These are phyloP conservation scores for Mycosphaerella sp. DNA, from an alignment of 2,329 filamentous ascomycete species.

Conservation along the genomic window DNA sequence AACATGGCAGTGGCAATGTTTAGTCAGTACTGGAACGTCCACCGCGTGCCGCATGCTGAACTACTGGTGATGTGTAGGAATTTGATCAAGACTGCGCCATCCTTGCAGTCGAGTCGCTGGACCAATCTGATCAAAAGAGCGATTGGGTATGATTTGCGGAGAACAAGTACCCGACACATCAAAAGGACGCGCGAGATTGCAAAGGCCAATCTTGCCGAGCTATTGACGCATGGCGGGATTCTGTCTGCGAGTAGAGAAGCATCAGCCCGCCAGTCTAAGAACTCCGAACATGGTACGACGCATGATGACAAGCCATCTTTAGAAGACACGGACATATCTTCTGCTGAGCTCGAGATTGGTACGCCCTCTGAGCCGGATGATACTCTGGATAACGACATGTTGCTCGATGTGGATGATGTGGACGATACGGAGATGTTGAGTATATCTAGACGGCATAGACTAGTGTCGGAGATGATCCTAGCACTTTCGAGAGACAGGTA, in stretches of 20 bases:
- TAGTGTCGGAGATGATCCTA: conserved; percentile 25
- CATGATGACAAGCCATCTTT: not conserved
- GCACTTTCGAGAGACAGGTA: conserved; percentile 23
- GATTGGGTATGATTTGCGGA: conserved; percentile 28
- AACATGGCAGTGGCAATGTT: conserved; percentile 22
- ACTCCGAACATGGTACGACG: not conserved
- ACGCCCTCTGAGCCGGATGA: too few relatives aligned
- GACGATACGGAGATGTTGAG: not conserved
- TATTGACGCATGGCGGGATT: not conserved
- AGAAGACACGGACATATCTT: not conserved
- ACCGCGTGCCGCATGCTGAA: conserved; percentile 26
- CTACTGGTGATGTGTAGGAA: conserved; percentile 27
- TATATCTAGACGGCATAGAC: not conserved
- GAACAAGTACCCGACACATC: conserved; percentile 6
- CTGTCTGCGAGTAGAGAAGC: conserved; percentile 16
- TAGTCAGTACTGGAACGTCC: conserved; percentile 24
- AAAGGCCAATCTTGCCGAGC: conserved; percentile 1
- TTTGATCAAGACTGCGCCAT: conserved; percentile 16
- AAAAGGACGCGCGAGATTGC: conserved; percentile 1
- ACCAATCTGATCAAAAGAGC: conserved; percentile 22
- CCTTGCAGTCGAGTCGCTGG: conserved; percentile 16
- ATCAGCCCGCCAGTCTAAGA: not conserved
- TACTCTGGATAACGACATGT: not conserved
- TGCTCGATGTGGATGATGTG: not conserved
- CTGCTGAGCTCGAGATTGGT: too few relatives aligned